phyloP scores from a whole-genome alignment of 768 basidiomycete genomes.

The Boletus vermiculosoides region DNA sequence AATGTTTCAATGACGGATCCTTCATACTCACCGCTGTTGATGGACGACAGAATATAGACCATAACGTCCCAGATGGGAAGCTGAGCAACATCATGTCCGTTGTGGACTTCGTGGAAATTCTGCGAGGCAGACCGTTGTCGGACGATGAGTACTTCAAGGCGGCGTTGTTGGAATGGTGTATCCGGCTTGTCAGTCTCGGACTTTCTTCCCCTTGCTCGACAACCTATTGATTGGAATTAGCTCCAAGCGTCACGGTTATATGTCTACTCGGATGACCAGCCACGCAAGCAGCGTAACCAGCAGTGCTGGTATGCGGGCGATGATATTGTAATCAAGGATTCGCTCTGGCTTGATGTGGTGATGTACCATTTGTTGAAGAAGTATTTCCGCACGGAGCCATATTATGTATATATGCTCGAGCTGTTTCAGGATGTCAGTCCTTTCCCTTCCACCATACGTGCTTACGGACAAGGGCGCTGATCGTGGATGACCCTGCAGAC shows the following conservation, averaged over 20 bases:
- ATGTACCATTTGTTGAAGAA: background rate
- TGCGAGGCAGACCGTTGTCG: background rate
- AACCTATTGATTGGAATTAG: background rate
- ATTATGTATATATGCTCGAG: conserved; percentile 1
- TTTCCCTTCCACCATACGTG: background rate
- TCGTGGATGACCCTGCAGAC: background rate
- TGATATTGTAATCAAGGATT: background rate
- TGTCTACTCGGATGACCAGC: background rate
- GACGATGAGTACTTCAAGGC: background rate
- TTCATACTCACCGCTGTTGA: background rate
- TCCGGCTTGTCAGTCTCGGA: background rate
- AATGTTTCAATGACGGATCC: too few species aligned
- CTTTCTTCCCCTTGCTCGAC: background rate
- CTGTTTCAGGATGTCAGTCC: conserved; percentile 1
- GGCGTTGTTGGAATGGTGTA: background rate
- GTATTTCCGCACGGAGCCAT: background rate
- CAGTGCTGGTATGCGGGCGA: background rate
- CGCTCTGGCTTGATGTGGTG: background rate
- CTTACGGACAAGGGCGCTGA: background rate
- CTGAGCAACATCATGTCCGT: background rate
- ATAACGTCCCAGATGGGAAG: background rate
- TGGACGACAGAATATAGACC: background rate
- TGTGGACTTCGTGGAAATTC: background rate
- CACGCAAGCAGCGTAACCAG: background rate
- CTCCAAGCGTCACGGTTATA: background rate